These are phyloP conservation scores for Oryza glaberrima DNA, from an alignment of 176 grass and related monocot genomes.

Conservation along the genomic window DNA sequence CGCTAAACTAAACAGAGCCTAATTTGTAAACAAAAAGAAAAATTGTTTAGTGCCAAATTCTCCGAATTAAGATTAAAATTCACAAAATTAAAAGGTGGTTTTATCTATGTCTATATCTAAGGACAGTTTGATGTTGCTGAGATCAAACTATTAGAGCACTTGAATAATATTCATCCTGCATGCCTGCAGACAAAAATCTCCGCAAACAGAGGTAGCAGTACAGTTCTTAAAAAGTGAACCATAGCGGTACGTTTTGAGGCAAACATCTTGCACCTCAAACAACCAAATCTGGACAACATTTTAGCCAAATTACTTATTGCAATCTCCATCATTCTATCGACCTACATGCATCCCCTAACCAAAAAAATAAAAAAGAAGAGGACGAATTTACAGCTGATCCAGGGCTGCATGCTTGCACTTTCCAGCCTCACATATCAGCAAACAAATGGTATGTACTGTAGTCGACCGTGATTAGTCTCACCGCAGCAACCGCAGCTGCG, in stretches of 20 bases:
- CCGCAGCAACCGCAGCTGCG: slow-evolving; percentile 55
- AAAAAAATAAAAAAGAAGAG: neutral
- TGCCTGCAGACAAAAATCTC: too few species aligned
- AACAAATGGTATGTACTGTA: slow-evolving; percentile 70
- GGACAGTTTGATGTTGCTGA: too few species aligned
- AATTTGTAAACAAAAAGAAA: too few species aligned
- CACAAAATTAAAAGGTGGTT: too few species aligned
- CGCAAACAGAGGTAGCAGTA: too few species aligned
- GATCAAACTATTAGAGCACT: too few species aligned
- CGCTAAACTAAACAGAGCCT: too few species aligned
- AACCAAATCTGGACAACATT: neutral
- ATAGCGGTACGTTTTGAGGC: neutral
- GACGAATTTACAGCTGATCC: neutral
- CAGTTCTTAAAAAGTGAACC: neutral
- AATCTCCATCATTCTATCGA: neutral
- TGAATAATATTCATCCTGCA: too few species aligned
- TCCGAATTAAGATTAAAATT: too few species aligned
- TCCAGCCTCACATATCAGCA: slow-evolving; percentile 57
- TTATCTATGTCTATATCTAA: too few species aligned
- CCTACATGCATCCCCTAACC: neutral
- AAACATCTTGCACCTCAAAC: neutral
- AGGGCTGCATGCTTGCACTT: neutral
- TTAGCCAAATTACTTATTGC: neutral
- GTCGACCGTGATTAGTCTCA: slow-evolving; percentile 59
- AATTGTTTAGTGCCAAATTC: too few species aligned